Percentiles rank a stretch among this genome's conserved stretches.
Conservation (phyloP, 176 grass and related monocot genomes). For the Saccharum officinarum region DNA sequence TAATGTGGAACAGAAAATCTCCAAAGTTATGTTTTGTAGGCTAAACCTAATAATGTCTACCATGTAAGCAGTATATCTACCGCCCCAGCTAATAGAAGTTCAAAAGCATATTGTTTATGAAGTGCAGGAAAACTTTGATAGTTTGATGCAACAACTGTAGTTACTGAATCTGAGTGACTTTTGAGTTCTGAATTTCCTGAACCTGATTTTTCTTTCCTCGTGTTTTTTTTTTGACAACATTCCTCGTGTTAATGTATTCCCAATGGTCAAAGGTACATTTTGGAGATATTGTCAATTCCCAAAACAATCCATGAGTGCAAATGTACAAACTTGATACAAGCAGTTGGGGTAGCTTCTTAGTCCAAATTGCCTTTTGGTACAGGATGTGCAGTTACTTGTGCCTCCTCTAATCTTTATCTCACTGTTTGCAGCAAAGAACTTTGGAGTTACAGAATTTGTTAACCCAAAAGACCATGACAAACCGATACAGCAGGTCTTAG, state of each 20-base stretch:
- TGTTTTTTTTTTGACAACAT: background rate
- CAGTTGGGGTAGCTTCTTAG: background rate
- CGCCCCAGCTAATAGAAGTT: background rate
- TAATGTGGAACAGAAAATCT: background rate
- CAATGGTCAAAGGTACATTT: background rate
- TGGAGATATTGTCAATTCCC: background rate
- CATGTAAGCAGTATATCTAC: background rate
- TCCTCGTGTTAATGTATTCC: background rate
- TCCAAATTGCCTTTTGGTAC: background rate
- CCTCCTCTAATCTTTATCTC: background rate
- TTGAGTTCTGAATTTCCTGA: background rate
- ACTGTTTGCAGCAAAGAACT: slow-evolving; percentile 85
- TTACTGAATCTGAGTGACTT: background rate
- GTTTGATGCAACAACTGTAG: background rate
- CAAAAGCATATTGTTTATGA: background rate
- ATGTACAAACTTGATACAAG: slow-evolving; percentile 9
- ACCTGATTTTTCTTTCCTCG: background rate
- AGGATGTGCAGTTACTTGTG: background rate
- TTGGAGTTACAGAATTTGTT: slow-evolving; percentile 95
- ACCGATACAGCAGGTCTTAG: slow-evolving; percentile 88
- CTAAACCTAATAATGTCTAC: background rate
- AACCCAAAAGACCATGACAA: slow-evolving; percentile 97
- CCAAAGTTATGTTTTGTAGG: background rate
- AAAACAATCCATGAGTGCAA: background rate
- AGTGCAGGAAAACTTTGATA: background rate